A percentile compares a stretch with the other conserved stretches of the same genome.
These are phyloP conservation scores for Herpotrichia juniperi DNA, from an alignment of 2,329 filamentous ascomycete genomes.

Conservation along the genomic window DNA sequence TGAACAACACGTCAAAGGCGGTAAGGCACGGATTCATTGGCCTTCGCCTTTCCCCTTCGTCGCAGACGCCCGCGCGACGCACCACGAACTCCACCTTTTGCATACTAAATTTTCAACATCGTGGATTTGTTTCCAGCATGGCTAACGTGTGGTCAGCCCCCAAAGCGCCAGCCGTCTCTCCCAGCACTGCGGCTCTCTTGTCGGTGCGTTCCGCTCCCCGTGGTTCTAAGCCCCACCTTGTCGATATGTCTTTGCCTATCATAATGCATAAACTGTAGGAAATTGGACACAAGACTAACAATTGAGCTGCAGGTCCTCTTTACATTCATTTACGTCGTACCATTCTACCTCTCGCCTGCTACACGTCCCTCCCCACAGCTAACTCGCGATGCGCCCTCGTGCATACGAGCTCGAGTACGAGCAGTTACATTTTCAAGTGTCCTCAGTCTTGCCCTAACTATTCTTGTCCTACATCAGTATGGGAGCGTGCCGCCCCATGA, in stretches of 20 bases:
- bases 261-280: constrained; percentile 12
- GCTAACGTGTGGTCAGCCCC: constrained; percentile 42
- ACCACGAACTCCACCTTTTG: constrained; percentile 24
- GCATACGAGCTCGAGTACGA: constrained; percentile 84
- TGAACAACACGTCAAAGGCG: constrained; percentile 41
- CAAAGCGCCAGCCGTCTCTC: constrained; percentile 43
- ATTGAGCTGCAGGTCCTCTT: constrained; percentile 67
- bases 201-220: constrained; percentile 41
- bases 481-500: constrained; percentile 56
- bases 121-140: constrained; percentile 21
- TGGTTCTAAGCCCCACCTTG: constrained; percentile 31
- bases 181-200: constrained; percentile 41
- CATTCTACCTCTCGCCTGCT: constrained; percentile 82
- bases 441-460: constrained; percentile 69
- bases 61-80: constrained; percentile 32
- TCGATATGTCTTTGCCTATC: constrained; percentile 31
- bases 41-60: constrained; percentile 24
- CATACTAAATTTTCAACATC: constrained; percentile 15
- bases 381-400: constrained; percentile 84
- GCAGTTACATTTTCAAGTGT: constrained; percentile 79
- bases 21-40: constrained; percentile 46
- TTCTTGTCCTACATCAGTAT: constrained; percentile 66
- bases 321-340: constrained; percentile 87
- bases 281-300: constrained; percentile 27
- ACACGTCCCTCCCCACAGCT: constrained; percentile 81